Percentiles rank a stretch among this genome's conserved stretches.
These are phyloP conservation scores for Populus hybrid DNA, from an alignment of 441 rosid species.

Conservation along the genomic window DNA sequence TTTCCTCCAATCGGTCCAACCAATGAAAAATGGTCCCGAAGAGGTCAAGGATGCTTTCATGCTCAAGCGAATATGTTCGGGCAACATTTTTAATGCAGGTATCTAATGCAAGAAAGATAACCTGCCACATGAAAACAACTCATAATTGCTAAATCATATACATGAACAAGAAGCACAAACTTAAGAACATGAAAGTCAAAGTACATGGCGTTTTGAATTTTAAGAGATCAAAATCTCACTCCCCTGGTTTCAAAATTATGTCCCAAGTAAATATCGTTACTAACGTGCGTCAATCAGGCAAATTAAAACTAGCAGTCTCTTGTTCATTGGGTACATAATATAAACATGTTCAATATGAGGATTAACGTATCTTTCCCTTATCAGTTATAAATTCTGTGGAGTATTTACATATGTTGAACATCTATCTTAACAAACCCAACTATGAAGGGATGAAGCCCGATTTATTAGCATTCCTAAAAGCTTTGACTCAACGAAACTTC, in stretches of 20 bases:
- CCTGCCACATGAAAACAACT: slow-evolving; percentile 38
- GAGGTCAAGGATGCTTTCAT: slow-evolving; percentile 43
- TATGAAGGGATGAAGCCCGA: not conserved
- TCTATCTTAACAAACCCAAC: not conserved
- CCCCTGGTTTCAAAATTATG: not conserved
- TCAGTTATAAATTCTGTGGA: not conserved
- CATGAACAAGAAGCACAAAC: not conserved
- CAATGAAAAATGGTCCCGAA: slow-evolving; percentile 41
- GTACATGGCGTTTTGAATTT: not conserved
- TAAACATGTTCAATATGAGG: not conserved
- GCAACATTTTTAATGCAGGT: slow-evolving; percentile 48
- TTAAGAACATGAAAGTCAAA: slow-evolving; percentile 3
- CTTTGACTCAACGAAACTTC: not conserved
- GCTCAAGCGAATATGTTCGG: slow-evolving; percentile 60
- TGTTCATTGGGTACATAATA: not conserved
- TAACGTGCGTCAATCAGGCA: not conserved
- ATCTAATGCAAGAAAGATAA: slow-evolving; percentile 62
- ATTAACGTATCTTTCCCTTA: not conserved
- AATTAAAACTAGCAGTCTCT: not conserved
- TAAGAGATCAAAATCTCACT: not conserved
- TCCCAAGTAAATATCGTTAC: not conserved
- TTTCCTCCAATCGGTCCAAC: slow-evolving; percentile 39
- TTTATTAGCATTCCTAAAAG: not conserved
- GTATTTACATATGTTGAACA: not conserved
- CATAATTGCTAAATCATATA: not conserved